phyloP scores from a whole-genome alignment of 139 green algal species.

The Gonium pectorale region DNA sequence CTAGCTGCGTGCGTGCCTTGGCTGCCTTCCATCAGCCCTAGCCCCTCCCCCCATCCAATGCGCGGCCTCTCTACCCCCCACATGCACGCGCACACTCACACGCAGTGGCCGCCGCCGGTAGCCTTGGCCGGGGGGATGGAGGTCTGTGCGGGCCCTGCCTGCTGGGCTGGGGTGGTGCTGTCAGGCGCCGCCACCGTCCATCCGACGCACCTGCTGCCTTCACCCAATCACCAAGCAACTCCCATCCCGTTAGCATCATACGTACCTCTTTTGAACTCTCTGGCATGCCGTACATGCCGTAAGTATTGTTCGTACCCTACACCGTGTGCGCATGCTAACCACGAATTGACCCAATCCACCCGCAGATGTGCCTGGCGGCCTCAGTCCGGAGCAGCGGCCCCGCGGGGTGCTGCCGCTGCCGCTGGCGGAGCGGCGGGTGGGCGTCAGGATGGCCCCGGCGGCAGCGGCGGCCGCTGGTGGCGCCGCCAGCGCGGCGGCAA shows the following conservation, averaged over 20 bases:
- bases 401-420: not conserved
- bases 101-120: too few relatives aligned
- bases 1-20: too few relatives aligned
- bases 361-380: not conserved
- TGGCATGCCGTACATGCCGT: not conserved
- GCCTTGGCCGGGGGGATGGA: too few relatives aligned
- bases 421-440: constrained; percentile 14
- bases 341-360: not conserved
- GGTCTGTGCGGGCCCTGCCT: too few relatives aligned
- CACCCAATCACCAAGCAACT: not conserved
- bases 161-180: too few relatives aligned
- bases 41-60: too few relatives aligned
- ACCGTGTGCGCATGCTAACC: too few relatives aligned
- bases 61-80: too few relatives aligned
- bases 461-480: not conserved
- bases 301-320: not conserved
- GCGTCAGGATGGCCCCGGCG: not conserved
- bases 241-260: not conserved
- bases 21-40: too few relatives aligned
- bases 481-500: not conserved
- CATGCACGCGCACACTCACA: too few relatives aligned
- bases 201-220: too few relatives aligned
- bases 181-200: too few relatives aligned
- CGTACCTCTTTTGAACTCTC: not conserved
- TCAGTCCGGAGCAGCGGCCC: not conserved